A percentile compares a stretch with the other conserved stretches of the same genome.
These are phyloP conservation scores for Aureobasidium sp. DNA, from an alignment of 2,329 filamentous ascomycete genomes.

Conservation along the genomic window DNA sequence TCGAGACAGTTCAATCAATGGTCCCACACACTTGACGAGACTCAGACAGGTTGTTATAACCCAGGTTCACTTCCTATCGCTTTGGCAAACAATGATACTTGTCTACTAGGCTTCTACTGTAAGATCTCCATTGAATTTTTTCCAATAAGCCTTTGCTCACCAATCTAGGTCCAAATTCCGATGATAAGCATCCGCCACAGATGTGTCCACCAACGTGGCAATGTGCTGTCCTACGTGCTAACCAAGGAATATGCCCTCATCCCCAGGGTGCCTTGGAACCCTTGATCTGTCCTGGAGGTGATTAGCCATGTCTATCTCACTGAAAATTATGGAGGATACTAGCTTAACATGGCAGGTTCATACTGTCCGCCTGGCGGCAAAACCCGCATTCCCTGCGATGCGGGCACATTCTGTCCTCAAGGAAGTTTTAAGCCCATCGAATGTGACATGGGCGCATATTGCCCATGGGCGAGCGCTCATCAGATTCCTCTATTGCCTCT, in stretches of 20 bases:
- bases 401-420: constrained; percentile 46
- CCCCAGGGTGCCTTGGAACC: constrained; percentile 41
- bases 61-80: constrained; percentile 24
- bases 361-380: constrained; percentile 44
- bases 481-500: constrained; percentile 42
- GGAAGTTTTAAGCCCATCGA: constrained; percentile 43
- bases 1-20: constrained; percentile 20
- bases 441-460: constrained; percentile 41
- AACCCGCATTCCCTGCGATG: constrained; percentile 38
- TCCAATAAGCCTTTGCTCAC: background rate
- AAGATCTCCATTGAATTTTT: constrained; percentile 1
- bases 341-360: background rate
- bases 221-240: constrained; percentile 22
- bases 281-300: constrained; percentile 38
- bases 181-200: constrained; percentile 24
- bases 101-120: constrained; percentile 24
- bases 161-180: background rate
- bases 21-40: constrained; percentile 20
- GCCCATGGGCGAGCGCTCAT: constrained; percentile 37
- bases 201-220: constrained; percentile 25
- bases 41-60: constrained; percentile 22
- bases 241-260: constrained; percentile 23
- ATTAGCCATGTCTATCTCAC: background rate
- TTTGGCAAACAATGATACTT: constrained; percentile 26
- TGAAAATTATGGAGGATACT: background rate